phyloP scores from a whole-genome alignment of 805 yeast genomes.

The Suhomyces pyralidae region DNA sequence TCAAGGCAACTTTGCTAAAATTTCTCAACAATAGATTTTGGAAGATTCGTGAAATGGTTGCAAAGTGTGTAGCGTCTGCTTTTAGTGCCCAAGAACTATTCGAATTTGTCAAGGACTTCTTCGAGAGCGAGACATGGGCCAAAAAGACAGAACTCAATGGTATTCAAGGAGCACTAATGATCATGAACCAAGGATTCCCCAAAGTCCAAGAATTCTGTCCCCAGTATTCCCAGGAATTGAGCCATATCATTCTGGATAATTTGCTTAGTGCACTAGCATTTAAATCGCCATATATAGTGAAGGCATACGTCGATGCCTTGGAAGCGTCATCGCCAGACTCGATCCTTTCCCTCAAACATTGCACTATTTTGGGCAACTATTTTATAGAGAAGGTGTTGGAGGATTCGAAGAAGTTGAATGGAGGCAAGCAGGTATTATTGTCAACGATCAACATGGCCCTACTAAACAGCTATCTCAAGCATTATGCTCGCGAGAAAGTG shows the following conservation, averaged over 20 bases:
- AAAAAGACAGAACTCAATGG: conserved; percentile 7
- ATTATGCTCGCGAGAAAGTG: conserved; percentile 1
- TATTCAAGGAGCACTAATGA: conserved; percentile 15
- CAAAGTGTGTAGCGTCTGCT: conserved; percentile 60
- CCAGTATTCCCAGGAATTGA: conserved; percentile 3
- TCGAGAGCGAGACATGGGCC: not conserved
- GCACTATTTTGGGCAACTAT: conserved; percentile 28
- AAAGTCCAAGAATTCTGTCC: not conserved
- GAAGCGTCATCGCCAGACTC: conserved; percentile 5
- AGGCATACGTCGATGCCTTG: conserved; percentile 27
- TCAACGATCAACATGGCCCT: conserved; percentile 16
- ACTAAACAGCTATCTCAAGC: not conserved
- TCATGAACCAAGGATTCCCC: conserved; percentile 14
- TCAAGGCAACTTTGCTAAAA: conserved; percentile 33
- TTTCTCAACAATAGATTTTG: conserved; percentile 57
- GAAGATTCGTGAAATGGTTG: conserved; percentile 88
- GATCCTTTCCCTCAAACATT: conserved; percentile 2
- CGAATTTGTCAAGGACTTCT: conserved; percentile 22
- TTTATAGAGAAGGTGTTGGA: conserved; percentile 28
- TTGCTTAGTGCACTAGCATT: conserved; percentile 11
- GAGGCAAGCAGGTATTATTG: conserved; percentile 49
- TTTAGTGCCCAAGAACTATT: conserved; percentile 16
- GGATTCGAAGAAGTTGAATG: conserved; percentile 33
- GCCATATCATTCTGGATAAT: not conserved
- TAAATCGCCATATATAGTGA: conserved; percentile 32